Evolutionary conservation across 768 basidiomycete genomes (phyloP).

Genomic region (Rhizopogon sp.): DNA sequence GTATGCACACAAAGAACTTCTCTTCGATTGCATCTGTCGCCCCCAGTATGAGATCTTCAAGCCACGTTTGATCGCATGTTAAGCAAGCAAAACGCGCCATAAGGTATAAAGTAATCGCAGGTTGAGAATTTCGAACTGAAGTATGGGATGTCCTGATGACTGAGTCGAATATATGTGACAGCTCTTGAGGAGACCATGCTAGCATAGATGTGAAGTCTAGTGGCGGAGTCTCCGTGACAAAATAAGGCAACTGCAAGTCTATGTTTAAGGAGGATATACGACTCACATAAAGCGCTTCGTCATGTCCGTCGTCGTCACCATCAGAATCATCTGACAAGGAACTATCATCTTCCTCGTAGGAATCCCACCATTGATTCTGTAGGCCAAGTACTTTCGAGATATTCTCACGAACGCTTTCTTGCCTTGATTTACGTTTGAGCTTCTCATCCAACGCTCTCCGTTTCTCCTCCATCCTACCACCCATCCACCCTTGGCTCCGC

Average conservation of each 20-base stretch:
- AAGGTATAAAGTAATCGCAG: constrained; percentile 89
- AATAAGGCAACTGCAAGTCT: constrained; percentile 13
- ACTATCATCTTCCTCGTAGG: constrained; percentile 38
- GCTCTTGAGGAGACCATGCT: constrained; percentile 78
- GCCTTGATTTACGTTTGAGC: constrained; percentile 46
- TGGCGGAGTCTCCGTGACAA: constrained; percentile 54
- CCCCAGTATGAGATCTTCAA: constrained; percentile 88
- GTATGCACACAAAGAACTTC: constrained; percentile 73
- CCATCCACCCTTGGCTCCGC: constrained; percentile 80
- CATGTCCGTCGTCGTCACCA: constrained; percentile 46
- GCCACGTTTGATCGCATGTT: constrained; percentile 86
- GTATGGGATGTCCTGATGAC: constrained; percentile 75
- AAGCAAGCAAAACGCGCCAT: constrained; percentile 90
- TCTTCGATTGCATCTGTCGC: constrained; percentile 92
- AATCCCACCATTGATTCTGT: constrained; percentile 61
- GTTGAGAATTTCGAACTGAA: constrained; percentile 68
- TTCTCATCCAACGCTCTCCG: constrained; percentile 56
- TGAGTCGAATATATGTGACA: constrained; percentile 77
- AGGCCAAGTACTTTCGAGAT: constrained; percentile 56
- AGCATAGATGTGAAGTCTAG: constrained; percentile 85
- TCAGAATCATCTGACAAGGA: constrained; percentile 40
- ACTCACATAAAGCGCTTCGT: constrained; percentile 46
- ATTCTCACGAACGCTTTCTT: constrained; percentile 51
- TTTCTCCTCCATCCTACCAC: constrained; percentile 68
- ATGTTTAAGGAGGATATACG: background rate